A percentile compares a stretch with the other conserved stretches of the same genome.
phyloP scores from a whole-genome alignment of 2,329 filamentous ascomycete genomes.

The Aspergillus luchuensis region DNA sequence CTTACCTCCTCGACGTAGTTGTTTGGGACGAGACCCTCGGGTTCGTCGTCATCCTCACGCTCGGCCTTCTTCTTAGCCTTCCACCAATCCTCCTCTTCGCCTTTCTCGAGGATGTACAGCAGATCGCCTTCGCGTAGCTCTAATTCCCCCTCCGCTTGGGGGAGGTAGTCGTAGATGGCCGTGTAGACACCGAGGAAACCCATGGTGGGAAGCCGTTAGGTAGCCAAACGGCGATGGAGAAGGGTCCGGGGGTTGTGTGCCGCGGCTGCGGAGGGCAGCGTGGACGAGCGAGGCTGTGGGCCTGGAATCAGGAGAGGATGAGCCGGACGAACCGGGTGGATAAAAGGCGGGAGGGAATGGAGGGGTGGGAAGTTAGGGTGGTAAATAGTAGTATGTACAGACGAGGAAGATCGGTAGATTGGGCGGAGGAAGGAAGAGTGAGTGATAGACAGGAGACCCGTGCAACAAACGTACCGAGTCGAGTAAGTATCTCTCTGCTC shows the following conservation, averaged over 20 bases:
- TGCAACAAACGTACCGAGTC: neutral
- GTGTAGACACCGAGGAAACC: slow-evolving; percentile 89
- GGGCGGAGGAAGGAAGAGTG: neutral
- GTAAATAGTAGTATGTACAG: neutral
- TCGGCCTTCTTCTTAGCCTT: slow-evolving; percentile 88
- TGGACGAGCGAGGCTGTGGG: slow-evolving; percentile 1
- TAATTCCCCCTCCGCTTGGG: slow-evolving; percentile 83
- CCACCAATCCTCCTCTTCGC: slow-evolving; percentile 84
- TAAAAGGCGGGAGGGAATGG: neutral
- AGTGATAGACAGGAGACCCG: slow-evolving; percentile 2
- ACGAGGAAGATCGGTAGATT: neutral
- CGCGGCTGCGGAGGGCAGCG: slow-evolving; percentile 19
- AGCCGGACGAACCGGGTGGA: slow-evolving; percentile 1
- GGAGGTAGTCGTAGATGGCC: slow-evolving; percentile 89
- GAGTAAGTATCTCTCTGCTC: neutral
- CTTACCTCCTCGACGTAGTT: slow-evolving; percentile 94
- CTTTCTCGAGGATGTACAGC: slow-evolving; percentile 85
- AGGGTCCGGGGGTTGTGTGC: slow-evolving; percentile 6
- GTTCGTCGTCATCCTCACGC: slow-evolving; percentile 84
- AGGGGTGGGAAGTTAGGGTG: slow-evolving; percentile 1
- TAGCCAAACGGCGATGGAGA: neutral
- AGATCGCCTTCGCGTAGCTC: slow-evolving; percentile 82
- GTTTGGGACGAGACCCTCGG: slow-evolving; percentile 83
- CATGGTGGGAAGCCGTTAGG: slow-evolving; percentile 56
- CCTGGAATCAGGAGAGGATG: neutral